phyloP scores from a whole-genome alignment of 805 yeast genomes.

The Candida peoriensis region DNA sequence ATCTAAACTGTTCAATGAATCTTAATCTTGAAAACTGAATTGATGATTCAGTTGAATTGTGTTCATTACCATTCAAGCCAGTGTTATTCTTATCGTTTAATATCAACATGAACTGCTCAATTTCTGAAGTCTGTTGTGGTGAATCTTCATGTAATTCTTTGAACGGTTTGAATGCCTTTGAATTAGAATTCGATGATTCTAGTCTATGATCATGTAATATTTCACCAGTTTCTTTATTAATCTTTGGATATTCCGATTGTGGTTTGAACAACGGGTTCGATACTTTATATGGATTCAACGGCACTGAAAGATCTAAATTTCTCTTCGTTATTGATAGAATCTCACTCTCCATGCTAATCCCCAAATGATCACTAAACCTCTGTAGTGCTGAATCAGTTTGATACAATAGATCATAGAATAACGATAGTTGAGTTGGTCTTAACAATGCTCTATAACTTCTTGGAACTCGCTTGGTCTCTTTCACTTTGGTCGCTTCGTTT shows the following conservation, averaged over 20 bases:
- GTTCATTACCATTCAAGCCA: constrained; percentile 32
- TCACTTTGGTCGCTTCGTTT: constrained; percentile 5
- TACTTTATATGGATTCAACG: constrained; percentile 58
- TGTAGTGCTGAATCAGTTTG: constrained; percentile 71
- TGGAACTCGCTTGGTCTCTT: constrained; percentile 33
- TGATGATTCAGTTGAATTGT: constrained; percentile 23
- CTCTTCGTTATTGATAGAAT: constrained; percentile 73
- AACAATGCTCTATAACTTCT: constrained; percentile 72
- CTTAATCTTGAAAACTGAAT: constrained; percentile 80
- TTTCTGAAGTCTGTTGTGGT: constrained; percentile 75
- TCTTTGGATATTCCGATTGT: constrained; percentile 37
- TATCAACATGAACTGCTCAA: constrained; percentile 84
- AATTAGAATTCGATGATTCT: constrained; percentile 30
- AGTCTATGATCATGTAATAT: constrained; percentile 35
- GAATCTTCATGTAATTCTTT: constrained; percentile 60
- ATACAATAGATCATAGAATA: constrained; percentile 79
- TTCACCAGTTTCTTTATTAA: constrained; percentile 27
- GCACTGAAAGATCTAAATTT: constrained; percentile 68
- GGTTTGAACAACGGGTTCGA: constrained; percentile 41
- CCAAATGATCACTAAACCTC: constrained; percentile 71
- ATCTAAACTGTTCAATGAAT: constrained; percentile 81
- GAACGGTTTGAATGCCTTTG: constrained; percentile 37
- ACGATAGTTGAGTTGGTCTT: constrained; percentile 73
- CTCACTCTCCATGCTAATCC: constrained; percentile 85
- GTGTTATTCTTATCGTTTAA: constrained; percentile 43